Base-by-base conservation (phyloP, 768 basidiomycete genomes). In the Hortiboletus campestris region DNA sequence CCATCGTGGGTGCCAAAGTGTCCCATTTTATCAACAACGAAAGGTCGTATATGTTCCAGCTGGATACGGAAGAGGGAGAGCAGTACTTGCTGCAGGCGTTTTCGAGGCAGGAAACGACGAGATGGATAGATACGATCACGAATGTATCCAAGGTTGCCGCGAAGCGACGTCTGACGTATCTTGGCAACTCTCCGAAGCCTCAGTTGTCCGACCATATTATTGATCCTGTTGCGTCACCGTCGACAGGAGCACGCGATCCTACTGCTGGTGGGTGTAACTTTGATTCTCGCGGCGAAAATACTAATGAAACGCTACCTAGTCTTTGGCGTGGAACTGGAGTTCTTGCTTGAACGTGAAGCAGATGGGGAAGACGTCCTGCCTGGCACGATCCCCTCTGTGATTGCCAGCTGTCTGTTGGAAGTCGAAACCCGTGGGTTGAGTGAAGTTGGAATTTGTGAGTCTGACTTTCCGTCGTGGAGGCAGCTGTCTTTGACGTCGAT, bases 51-150 rank as follows among this genome's bases (percentile, higher is more conserved):
- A 85, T 83, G 46, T 90, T 94, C 76, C 84, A 88, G 64, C 76
- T 94, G 42, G 84, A 89, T 63, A 89, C 91, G 1, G 92, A 94
- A 67, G 91, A 94, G 65, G 92, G 92, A 9, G 91, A 89, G 0
- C 86, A 86, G 63, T 91, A 91, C 63, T 69, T 92, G 34, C 72
- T 94, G 16, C 92, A 94, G 68, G 86, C 89, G 1, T 70, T 82
- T 35, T 84, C 80, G 62, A 83, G 80, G 67, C 76, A 78, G 38
- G 91, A 92, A 60, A 85, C 91, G 84, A 75, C 68, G 51, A 84
- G 79, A 62, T 94, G 92, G 92, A 78, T 91, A 50, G 84, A 86
- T 17, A 85, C 83, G 25, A 85, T 94, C 58, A 80, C 79, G 36
- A 79, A 82, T 36, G 83, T 89, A 39, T 83, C 89, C 25, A 86